A percentile compares a stretch with the other conserved stretches of the same genome.
Conservation (phyloP, 2,329 filamentous ascomycete genomes). For the Fusarium sp. region DNA sequence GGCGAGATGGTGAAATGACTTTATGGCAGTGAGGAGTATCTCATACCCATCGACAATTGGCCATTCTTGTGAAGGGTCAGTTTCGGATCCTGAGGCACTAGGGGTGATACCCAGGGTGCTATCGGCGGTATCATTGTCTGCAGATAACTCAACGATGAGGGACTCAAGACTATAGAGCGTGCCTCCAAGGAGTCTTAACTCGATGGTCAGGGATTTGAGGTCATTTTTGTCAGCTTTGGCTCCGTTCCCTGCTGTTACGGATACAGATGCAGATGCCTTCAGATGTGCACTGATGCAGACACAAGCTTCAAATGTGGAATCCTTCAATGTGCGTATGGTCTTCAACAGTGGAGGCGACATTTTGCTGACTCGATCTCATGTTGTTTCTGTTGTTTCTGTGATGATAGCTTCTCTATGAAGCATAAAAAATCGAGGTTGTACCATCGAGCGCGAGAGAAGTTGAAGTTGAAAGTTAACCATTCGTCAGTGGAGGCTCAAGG, state of each 20-base stretch:
- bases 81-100: slow-evolving; percentile 1
- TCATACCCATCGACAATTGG: slow-evolving; percentile 36
- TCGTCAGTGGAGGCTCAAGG: neutral
- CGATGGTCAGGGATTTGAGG: slow-evolving; percentile 29
- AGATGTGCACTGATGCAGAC: slow-evolving; percentile 17
- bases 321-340: slow-evolving; percentile 28
- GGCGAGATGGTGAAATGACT: slow-evolving; percentile 17
- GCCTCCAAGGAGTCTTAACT: slow-evolving; percentile 39
- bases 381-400: neutral
- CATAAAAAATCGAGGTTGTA: neutral
- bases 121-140: slow-evolving; percentile 13
- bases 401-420: neutral
- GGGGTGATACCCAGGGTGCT: slow-evolving; percentile 14
- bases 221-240: neutral
- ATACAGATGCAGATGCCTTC: neutral
- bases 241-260: neutral
- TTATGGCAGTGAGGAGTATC: slow-evolving; percentile 28
- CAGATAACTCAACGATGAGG: slow-evolving; percentile 32
- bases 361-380: slow-evolving; percentile 9
- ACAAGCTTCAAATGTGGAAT: slow-evolving; percentile 32
- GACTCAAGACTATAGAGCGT: slow-evolving; percentile 38
- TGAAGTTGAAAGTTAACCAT: neutral
- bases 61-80: slow-evolving; percentile 24
- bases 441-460: neutral
- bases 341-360: slow-evolving; percentile 16